phyloP scores from a whole-genome alignment of 2,329 filamentous ascomycete genomes.

The Colletotrichum tropicale region DNA sequence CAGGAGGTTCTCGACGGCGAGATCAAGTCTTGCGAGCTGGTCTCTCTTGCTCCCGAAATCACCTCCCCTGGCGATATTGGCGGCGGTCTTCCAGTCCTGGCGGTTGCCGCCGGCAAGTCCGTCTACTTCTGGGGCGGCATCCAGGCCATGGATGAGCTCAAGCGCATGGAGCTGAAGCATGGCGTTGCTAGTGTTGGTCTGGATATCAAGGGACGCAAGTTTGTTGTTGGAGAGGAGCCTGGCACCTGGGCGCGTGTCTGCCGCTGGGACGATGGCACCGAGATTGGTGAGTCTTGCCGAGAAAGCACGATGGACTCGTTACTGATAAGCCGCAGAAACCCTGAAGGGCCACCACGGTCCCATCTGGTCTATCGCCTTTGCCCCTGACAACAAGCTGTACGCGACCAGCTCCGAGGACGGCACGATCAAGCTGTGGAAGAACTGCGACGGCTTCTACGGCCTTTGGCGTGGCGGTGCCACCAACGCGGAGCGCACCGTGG shows the following conservation, averaged over 20 bases:
- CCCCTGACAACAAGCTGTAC: conserved; percentile 94
- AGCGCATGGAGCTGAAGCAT: conserved; percentile 79
- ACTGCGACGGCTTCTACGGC: conserved; percentile 68
- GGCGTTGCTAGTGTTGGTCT: conserved; percentile 91
- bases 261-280: conserved; percentile 81
- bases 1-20: conserved; percentile 81
- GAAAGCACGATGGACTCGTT: rapidly evolving
- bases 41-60: conserved; percentile 64
- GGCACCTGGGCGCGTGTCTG: conserved; percentile 98
- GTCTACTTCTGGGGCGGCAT: conserved; percentile 89
- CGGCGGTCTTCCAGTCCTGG: conserved; percentile 74
- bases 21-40: conserved; percentile 92
- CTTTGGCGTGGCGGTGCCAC: conserved; percentile 60
- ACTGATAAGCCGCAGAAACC: conserved; percentile 62
- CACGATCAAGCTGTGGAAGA: conserved; percentile 91
- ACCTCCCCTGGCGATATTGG: conserved; percentile 67
- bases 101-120: conserved; percentile 91
- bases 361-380: conserved; percentile 95
- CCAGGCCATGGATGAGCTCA: conserved; percentile 73
- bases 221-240: conserved; percentile 88
- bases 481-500: conserved; percentile 11
- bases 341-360: conserved; percentile 97
- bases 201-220: conserved; percentile 78
- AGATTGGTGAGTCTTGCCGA: conserved; percentile 66
- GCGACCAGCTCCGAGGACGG: conserved; percentile 97